Conservation (phyloP, 2,329 filamentous ascomycete genomes). For the Furcasterigmium furcatum region DNA sequence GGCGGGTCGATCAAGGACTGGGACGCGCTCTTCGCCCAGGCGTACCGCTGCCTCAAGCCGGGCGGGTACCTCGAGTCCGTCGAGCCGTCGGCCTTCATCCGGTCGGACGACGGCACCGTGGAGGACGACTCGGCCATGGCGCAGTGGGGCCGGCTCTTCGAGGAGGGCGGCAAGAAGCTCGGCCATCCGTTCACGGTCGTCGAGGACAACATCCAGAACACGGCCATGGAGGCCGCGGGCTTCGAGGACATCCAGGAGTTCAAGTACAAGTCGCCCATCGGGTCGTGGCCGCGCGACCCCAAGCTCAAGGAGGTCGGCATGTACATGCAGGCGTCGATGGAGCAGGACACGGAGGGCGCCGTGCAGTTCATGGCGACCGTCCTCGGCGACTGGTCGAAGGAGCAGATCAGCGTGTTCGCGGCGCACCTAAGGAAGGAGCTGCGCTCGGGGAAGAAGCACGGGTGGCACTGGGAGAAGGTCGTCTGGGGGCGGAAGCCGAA, state of each 20-base stretch:
- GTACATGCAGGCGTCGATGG: conserved; percentile 23
- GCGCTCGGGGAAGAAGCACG: not conserved
- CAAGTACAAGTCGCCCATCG: conserved; percentile 29
- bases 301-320: conserved; percentile 36
- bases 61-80: conserved; percentile 18
- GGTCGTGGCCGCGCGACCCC: conserved; percentile 42
- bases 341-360: conserved; percentile 21
- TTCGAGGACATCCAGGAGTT: not conserved
- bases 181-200: conserved; percentile 23
- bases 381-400: not conserved
- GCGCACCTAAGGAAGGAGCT: not conserved
- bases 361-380: not conserved
- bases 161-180: conserved; percentile 22
- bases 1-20: conserved; percentile 17
- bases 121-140: conserved; percentile 19
- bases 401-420: not conserved
- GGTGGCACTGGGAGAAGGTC: too few relatives aligned
- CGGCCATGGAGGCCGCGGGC: conserved; percentile 16
- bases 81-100: conserved; percentile 24
- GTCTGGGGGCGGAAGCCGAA: too few relatives aligned
- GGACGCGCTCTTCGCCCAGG: conserved; percentile 24
- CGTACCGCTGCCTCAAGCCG: conserved; percentile 11
- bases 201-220: conserved; percentile 20
- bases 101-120: conserved; percentile 20
- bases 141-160: conserved; percentile 27